Percentiles rank a stretch among this genome's conserved stretches.
Evolutionary conservation across 768 basidiomycete genomes (phyloP).

Genomic region (Galerina marginata): DNA sequence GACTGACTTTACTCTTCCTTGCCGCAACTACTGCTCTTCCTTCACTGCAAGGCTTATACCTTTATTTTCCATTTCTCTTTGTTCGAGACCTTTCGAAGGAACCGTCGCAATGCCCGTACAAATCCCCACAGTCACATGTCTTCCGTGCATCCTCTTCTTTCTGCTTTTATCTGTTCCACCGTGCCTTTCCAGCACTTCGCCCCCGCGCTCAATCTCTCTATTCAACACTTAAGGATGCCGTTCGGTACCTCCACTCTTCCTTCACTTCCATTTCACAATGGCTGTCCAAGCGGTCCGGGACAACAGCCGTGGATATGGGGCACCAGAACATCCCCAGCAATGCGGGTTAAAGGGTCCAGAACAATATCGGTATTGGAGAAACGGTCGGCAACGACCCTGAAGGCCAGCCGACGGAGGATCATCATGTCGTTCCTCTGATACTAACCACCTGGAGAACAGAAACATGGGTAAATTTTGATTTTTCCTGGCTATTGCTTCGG

Average conservation of each 20-base stretch:
- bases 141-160: too few species aligned
- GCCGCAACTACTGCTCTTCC: conserved; percentile 30
- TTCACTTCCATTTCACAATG: background rate
- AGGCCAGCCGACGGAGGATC: too few species aligned
- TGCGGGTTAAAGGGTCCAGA: too few species aligned
- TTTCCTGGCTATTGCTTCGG: conserved; percentile 13
- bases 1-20: conserved; percentile 21
- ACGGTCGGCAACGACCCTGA: too few species aligned
- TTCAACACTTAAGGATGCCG: too few species aligned
- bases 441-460: conserved; percentile 3
- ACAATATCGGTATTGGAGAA: too few species aligned
- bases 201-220: background rate
- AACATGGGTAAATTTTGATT: conserved; percentile 14
- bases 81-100: conserved; percentile 3
- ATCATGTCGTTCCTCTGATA: too few species aligned
- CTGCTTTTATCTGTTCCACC: too few species aligned
- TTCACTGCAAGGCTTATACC: conserved; percentile 18
- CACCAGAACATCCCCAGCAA: too few species aligned
- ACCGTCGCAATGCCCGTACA: conserved; percentile 16
- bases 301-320: too few species aligned
- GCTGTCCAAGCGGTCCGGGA: background rate
- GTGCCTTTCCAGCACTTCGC: conserved; percentile 2
- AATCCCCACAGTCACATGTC: conserved; percentile 16
- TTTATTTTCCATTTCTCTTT: conserved; percentile 1
- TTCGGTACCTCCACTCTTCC: too few species aligned